Conservation (phyloP, 495 filamentous ascomycete species). For the Rusavskia elegans region DNA sequence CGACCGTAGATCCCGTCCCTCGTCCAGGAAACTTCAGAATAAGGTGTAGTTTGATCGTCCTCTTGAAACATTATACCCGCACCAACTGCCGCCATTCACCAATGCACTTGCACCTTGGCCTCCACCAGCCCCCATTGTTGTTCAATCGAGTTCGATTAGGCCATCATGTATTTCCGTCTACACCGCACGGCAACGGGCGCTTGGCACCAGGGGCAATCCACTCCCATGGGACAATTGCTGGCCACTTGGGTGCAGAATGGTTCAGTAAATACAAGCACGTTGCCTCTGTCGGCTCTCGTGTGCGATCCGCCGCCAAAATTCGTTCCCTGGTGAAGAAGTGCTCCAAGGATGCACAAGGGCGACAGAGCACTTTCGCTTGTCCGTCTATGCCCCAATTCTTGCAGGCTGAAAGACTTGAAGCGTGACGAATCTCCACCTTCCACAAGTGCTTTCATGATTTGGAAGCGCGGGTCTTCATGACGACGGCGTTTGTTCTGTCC, state of each 20-base stretch:
- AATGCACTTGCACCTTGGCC: not conserved
- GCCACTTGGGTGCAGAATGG: too few species aligned
- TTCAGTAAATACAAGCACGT: too few species aligned
- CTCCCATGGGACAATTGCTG: too few species aligned
- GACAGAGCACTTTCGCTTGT: too few species aligned
- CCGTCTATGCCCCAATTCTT: too few species aligned
- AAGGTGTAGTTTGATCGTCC: not conserved
- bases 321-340: too few species aligned
- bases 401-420: too few species aligned
- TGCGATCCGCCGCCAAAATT: too few species aligned
- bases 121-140: not conserved
- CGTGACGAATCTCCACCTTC: too few species aligned
- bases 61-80: not conserved
- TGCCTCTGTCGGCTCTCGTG: too few species aligned
- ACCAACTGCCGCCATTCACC: not conserved
- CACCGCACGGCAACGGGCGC: not conserved
- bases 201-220: not conserved
- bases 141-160: not conserved
- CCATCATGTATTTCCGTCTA: not conserved
- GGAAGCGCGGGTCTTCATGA: not conserved
- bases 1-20: not conserved
- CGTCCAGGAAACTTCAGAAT: not conserved
- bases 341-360: too few species aligned
- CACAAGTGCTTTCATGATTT: too few species aligned
- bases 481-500: not conserved